Percentiles rank a stretch among this genome's conserved stretches.
These are phyloP conservation scores for Penicillium ucsense DNA, from an alignment of 495 filamentous ascomycete genomes.

Conservation along the genomic window DNA sequence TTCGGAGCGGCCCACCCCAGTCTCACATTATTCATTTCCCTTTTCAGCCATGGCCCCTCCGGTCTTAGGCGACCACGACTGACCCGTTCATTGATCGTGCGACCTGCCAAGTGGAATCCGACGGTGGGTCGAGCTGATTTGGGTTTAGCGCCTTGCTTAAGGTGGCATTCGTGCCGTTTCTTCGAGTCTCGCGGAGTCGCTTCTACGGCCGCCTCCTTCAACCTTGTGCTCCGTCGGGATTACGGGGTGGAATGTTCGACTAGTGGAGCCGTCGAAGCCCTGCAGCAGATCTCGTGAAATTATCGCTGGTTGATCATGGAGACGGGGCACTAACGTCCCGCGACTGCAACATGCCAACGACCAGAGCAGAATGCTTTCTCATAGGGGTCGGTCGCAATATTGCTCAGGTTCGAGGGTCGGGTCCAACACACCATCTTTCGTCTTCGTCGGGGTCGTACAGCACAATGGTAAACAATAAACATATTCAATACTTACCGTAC, in stretches of 20 bases:
- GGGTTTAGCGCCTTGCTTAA: not conserved
- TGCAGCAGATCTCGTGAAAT: not conserved
- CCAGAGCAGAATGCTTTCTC: too few species aligned
- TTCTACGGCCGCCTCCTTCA: too few species aligned
- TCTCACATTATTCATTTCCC: not conserved
- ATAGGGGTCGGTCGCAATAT: too few species aligned
- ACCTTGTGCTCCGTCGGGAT: not conserved
- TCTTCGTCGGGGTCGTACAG: too few species aligned
- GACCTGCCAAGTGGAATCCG: not conserved
- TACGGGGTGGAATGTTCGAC: slow-evolving; percentile 17
- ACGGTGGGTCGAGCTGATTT: not conserved
- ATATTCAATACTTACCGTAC: too few species aligned
- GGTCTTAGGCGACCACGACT: not conserved
- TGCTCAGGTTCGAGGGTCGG: too few species aligned
- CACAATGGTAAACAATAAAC: too few species aligned
- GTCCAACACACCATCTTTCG: too few species aligned
- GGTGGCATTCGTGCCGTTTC: slow-evolving; percentile 1
- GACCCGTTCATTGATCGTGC: not conserved
- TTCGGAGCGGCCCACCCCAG: not conserved
- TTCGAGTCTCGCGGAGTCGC: not conserved
- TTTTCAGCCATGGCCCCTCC: not conserved
- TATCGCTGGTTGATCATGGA: too few species aligned
- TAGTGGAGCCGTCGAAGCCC: slow-evolving; percentile 15
- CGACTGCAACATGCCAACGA: too few species aligned
- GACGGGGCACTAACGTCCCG: too few species aligned